Conservation (phyloP, 495 filamentous ascomycete species). For the Tuber indicum region DNA sequence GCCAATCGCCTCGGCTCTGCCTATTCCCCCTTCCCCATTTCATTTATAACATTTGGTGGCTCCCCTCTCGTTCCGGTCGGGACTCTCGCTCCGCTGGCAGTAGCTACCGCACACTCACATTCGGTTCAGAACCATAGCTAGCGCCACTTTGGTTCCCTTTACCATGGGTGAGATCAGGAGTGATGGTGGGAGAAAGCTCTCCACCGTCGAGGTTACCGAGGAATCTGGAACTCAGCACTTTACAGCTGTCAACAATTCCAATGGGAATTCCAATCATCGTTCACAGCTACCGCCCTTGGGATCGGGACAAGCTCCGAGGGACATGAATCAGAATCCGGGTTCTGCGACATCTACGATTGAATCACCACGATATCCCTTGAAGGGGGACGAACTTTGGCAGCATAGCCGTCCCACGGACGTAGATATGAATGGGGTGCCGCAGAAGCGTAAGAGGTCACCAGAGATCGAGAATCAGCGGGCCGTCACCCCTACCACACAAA, state of each 20-base stretch:
- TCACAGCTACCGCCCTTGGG: constrained; percentile 25
- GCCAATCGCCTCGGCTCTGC: background rate
- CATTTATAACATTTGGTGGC: background rate
- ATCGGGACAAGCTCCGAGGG: constrained; percentile 9
- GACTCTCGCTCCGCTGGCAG: constrained; percentile 8
- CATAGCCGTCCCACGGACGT: constrained; percentile 25
- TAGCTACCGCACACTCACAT: constrained; percentile 9
- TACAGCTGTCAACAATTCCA: constrained; percentile 36
- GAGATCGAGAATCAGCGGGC: constrained; percentile 26
- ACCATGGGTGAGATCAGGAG: constrained; percentile 32
- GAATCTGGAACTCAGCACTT: constrained; percentile 32
- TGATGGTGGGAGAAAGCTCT: constrained; percentile 23
- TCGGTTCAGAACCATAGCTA: constrained; percentile 10
- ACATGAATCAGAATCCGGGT: constrained; percentile 1
- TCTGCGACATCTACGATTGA: constrained; percentile 23
- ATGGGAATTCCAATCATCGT: constrained; percentile 23
- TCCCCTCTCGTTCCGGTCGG: background rate
- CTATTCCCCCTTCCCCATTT: background rate
- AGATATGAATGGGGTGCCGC: constrained; percentile 29
- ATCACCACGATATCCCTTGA: constrained; percentile 14
- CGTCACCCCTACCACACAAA: constrained; percentile 38
- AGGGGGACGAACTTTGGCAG: constrained; percentile 27
- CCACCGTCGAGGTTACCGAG: constrained; percentile 25
- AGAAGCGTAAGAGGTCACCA: constrained; percentile 40
- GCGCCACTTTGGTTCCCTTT: constrained; percentile 27